Base-by-base conservation (phyloP, 768 basidiomycete species). In the Galerina sulciceps region DNA sequence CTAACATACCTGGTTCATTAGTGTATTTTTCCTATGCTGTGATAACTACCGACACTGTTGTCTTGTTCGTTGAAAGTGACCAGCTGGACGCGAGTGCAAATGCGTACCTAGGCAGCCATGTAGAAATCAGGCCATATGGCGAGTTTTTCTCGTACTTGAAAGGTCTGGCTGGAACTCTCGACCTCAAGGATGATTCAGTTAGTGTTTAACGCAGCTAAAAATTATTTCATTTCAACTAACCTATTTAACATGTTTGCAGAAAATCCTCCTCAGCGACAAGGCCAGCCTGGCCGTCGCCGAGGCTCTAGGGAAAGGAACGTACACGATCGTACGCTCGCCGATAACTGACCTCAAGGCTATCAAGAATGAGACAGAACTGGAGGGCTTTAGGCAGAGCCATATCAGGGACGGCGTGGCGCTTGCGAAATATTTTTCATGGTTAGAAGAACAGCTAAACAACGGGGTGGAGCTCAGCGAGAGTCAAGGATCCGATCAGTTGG, bases 11-110 rank as follows among this genome's bases (percentile, higher is more conserved):
- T 13, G 31, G 14, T 31, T 31, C 26, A 31, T 31, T 66, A 89
- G 93, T 97, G 15, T 96, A 97, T 80, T 98, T 97, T 68, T 86
- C 93, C 0, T 97, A 96, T 69, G 91, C 94, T 2, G 81, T 94
- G 34, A 78, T 99, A 37, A 90, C 86, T 10, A 73, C 58, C 38
- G 76, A 80, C 60, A 78, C 78, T 4, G 85, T 85, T 9, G 74
- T 80, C 5, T 76, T 99, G 2, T 99, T 95, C 73, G 75, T 94
- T 54, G 77, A 94, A 51, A 74, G 76, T 13, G 76, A 81, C 20
- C 77, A 81, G 22, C 77, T 89, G 13, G 77, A 78, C 37, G 73
- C 75, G 20, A 74, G 70, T 17, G 79, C 79, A 1, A 67, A 68
- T 26, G 54, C 69, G 3, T 81, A 83, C 54, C 79, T 96, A n/a